phyloP scores from a whole-genome alignment of 768 basidiomycete species.

The Hericium erinaceus region DNA sequence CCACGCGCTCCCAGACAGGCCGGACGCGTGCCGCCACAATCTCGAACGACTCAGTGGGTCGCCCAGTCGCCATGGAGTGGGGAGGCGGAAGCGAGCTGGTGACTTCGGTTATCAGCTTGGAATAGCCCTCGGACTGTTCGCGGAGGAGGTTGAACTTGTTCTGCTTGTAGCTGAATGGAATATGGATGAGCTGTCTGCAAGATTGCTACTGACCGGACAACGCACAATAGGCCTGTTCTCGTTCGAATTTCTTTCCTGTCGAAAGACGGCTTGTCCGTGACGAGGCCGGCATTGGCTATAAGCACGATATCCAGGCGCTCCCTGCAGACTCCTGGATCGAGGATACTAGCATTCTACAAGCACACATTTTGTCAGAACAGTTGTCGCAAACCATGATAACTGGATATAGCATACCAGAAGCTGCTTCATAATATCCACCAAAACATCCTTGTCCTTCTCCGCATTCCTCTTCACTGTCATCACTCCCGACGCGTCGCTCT shows the following conservation, averaged over 20 bases:
- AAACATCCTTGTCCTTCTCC: constrained; percentile 54
- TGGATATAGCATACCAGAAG: constrained; percentile 41
- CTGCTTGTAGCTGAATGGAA: constrained; percentile 71
- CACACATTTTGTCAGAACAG: neutral
- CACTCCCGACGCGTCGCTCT: constrained; percentile 7
- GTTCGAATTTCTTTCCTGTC: constrained; percentile 77
- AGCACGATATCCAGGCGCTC: constrained; percentile 67
- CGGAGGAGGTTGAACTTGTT: constrained; percentile 97
- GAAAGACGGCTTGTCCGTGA: constrained; percentile 54
- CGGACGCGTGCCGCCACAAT: constrained; percentile 56
- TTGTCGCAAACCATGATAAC: neutral
- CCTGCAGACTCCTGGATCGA: constrained; percentile 53
- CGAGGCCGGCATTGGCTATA: constrained; percentile 54
- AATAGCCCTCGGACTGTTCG: constrained; percentile 96
- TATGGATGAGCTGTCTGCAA: neutral
- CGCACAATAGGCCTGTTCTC: constrained; percentile 76
- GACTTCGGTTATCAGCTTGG: constrained; percentile 82
- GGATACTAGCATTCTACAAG: constrained; percentile 45
- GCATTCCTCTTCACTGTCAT: constrained; percentile 38
- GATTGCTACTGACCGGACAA: constrained; percentile 9
- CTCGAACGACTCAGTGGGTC: constrained; percentile 48
- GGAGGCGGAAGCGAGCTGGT: constrained; percentile 67
- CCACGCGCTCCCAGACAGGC: constrained; percentile 73
- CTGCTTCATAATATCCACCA: constrained; percentile 49
- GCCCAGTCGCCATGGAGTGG: constrained; percentile 59